Evolutionary conservation across 495 filamentous ascomycete genomes (phyloP), one percentile per base, ranked within the genome.

Genomic region (Xylaria sp.): DNA sequence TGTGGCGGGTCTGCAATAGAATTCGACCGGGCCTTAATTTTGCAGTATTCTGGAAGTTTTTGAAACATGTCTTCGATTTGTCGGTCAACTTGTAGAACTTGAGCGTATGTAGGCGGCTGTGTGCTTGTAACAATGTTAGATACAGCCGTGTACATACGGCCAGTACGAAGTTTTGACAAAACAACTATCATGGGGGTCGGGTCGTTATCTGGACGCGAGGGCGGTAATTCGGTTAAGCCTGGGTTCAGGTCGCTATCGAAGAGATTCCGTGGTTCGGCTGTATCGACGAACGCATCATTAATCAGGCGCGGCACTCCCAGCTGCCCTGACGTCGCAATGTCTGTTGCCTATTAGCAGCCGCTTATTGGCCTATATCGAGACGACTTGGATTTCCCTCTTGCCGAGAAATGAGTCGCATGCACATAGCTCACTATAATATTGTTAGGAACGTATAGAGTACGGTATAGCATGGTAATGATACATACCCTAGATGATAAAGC

Each of bases 271-370:
- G 82, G 82, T 21, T 76, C 76, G 31, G 76, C 71, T 9, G 81
- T 84, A 64, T 84, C 81, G 43, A 71, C 72, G 7, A 79, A 75
- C 15, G 65, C 59, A 12, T 74, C 71, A 35, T 70, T 73, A 11
- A 81, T 68, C 50, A 77, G 73, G 40, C 77, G 76, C 9, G 83
- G 83, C 24, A 86, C 73, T 2, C 83, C 82, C 55, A 79, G 76
- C 43, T 82, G 71, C 26, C 68, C 71, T 0, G 83, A 82, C 29
- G 80, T 66, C 26, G 73, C 50, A 21, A 81, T 66, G 69, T 87
- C 85, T 70, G 40, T 63, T 3, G 8, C 46, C n/a, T 15, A 21
- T 61, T 43, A 61, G 57, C n/a, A n/a, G 15, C 43, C 40, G 14
- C 67, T n/a, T n/a, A n/a, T 29, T 50, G 29, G 3, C 17, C 41